Evolutionary conservation across 495 filamentous ascomycete genomes (phyloP).

Genomic region (Chaetomium tenue): DNA sequence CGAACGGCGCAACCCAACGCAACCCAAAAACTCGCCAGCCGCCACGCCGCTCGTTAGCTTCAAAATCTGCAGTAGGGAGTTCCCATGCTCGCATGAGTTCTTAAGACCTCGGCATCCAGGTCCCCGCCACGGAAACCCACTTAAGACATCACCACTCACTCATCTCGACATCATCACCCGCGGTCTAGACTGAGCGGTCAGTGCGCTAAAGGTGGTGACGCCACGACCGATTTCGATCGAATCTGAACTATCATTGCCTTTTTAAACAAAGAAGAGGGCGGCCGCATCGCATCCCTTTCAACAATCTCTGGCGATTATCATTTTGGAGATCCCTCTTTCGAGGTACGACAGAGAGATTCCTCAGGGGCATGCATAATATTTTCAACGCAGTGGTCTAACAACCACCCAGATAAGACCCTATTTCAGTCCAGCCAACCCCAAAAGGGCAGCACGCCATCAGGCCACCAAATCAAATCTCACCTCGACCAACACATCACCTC

Average conservation of each 20-base stretch:
- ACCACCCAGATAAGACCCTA: constrained; percentile 1
- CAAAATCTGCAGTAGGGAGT: no score
- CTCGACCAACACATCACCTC: no score
- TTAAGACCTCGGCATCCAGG: no score
- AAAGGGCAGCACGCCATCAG: not conserved
- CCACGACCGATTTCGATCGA: not conserved
- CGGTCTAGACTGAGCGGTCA: no score
- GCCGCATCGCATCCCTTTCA: not conserved
- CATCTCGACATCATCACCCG: no score
- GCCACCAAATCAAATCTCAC: not conserved
- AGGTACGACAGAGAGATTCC: not conserved
- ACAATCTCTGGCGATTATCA: not conserved
- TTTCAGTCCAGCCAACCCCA: not conserved
- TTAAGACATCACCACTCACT: no score
- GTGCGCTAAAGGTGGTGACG: not conserved
- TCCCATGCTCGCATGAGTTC: no score
- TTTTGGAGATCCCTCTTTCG: not conserved
- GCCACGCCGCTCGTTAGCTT: not conserved
- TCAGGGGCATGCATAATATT: no score
- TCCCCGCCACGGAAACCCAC: no score
- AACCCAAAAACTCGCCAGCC: not conserved
- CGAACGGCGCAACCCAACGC: not conserved
- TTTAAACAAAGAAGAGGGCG: not conserved
- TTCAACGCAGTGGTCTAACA: not conserved
- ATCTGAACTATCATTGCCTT: no score